Conservation (phyloP, 768 basidiomycete genomes). For the Rhizopogon vinicolor region DNA sequence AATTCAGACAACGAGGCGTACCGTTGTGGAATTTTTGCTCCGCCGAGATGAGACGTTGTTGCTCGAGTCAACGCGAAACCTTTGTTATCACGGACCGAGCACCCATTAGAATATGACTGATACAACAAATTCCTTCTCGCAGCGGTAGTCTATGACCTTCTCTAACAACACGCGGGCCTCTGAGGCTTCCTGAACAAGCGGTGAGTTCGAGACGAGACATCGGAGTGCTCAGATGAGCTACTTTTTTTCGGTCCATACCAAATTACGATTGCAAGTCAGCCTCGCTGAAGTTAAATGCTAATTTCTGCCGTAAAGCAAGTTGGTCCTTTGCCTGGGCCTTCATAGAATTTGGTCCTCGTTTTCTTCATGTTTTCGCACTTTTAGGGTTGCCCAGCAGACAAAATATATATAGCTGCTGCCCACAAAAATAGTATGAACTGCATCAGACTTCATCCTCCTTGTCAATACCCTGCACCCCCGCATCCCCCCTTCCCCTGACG, state of each 20-base stretch:
- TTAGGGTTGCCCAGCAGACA: slow-evolving; percentile 6
- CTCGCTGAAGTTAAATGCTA: slow-evolving; percentile 24
- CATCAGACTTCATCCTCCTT: slow-evolving; percentile 4
- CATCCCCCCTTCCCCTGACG: background rate
- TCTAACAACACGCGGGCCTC: slow-evolving; percentile 10
- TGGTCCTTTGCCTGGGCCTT: slow-evolving; percentile 9
- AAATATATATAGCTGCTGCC: slow-evolving; percentile 14
- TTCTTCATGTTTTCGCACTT: slow-evolving; percentile 10
- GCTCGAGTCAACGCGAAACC: slow-evolving; percentile 1
- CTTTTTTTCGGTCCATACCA: background rate
- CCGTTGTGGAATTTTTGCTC: slow-evolving; percentile 18
- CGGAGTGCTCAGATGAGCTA: slow-evolving; percentile 4
- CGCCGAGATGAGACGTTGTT: slow-evolving; percentile 14
- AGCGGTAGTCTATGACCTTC: background rate
- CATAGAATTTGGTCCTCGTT: slow-evolving; percentile 14
- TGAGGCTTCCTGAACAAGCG: slow-evolving; percentile 10
- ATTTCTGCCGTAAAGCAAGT: slow-evolving; percentile 11
- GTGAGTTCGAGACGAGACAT: slow-evolving; percentile 12
- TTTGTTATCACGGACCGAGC: slow-evolving; percentile 1
- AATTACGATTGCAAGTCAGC: background rate
- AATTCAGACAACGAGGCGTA: slow-evolving; percentile 18
- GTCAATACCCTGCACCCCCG: background rate
- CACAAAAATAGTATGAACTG: slow-evolving; percentile 4
- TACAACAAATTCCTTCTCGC: slow-evolving; percentile 5
- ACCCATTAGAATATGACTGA: slow-evolving; percentile 22